A percentile compares a stretch with the other conserved stretches of the same genome.
Conservation (phyloP, 2,329 filamentous ascomycete genomes). For the Cladophialophora immunda region DNA sequence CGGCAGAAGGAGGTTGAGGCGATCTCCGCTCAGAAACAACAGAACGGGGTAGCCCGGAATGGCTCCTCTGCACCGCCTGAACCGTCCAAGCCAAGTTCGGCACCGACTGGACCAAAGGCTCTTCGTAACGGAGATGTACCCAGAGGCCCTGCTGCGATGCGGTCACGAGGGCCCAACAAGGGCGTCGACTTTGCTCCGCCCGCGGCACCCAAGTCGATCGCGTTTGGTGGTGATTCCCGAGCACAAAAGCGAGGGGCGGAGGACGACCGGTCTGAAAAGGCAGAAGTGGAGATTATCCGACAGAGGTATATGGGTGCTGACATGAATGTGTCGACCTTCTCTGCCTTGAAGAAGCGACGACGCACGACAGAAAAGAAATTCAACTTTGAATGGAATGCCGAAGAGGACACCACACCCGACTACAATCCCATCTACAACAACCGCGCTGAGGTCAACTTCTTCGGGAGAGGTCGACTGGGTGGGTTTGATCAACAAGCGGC, state of each 20-base stretch:
- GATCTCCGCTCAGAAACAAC: conserved; percentile 16
- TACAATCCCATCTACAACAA: conserved; percentile 83
- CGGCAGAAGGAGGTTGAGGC: conserved; percentile 75
- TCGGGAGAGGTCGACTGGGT: conserved; percentile 71
- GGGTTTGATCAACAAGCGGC: conserved; percentile 69
- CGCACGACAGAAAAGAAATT: conserved; percentile 96
- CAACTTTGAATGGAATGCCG: conserved; percentile 97
- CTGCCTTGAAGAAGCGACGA: conserved; percentile 93
- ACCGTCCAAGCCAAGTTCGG: conserved; percentile 35
- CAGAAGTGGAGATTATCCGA: conserved; percentile 77
- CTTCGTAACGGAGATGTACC: conserved; percentile 63
- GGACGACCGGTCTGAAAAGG: conserved; percentile 64
- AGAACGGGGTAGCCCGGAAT: conserved; percentile 19
- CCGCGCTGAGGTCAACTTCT: conserved; percentile 73
- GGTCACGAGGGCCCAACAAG: conserved; percentile 52
- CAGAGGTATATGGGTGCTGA: conserved; percentile 92
- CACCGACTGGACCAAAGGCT: conserved; percentile 77
- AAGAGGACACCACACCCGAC: conserved; percentile 88
- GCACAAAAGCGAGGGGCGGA: conserved; percentile 55
- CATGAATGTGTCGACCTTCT: conserved; percentile 85
- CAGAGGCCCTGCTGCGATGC: conserved; percentile 61
- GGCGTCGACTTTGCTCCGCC: conserved; percentile 64
- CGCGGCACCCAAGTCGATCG: conserved; percentile 53
- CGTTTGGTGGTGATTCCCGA: conserved; percentile 50
- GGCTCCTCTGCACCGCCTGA: conserved; percentile 19